phyloP scores from a whole-genome alignment of 805 yeast species.

The Candida saitoana region DNA sequence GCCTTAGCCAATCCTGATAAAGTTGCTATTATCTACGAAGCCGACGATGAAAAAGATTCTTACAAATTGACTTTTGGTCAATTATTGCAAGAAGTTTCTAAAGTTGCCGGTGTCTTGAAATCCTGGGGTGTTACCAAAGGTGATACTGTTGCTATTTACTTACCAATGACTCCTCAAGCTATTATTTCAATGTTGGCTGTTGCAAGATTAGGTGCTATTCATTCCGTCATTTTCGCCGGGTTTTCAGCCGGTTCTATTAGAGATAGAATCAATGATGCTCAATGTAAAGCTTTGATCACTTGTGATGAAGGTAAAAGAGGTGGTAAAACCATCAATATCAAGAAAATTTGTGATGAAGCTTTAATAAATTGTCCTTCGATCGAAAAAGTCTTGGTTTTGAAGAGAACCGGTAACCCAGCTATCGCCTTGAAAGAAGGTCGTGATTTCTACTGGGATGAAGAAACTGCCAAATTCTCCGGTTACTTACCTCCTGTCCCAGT shows the following conservation, averaged over 20 bases:
- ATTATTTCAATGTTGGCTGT: conserved; percentile 72
- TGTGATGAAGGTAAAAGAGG: conserved; percentile 83
- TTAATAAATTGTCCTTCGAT: conserved; percentile 63
- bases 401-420: conserved; percentile 63
- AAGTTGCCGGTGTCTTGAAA: conserved; percentile 65
- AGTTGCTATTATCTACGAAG: conserved; percentile 74
- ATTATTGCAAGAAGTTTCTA: conserved; percentile 64
- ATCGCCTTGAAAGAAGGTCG: conserved; percentile 50
- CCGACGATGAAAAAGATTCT: conserved; percentile 70
- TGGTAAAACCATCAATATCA: conserved; percentile 75
- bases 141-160: conserved; percentile 79
- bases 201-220: conserved; percentile 77
- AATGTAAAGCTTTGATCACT: conserved; percentile 69
- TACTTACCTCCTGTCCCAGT: conserved; percentile 74
- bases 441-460: conserved; percentile 78
- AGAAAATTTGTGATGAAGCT: conserved; percentile 81
- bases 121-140: conserved; percentile 71
- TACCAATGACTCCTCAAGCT: conserved; percentile 86
- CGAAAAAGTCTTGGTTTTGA: conserved; percentile 64
- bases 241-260: conserved; percentile 68
- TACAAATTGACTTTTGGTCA: conserved; percentile 64
- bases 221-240: conserved; percentile 84
- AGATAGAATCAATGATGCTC: conserved; percentile 70
- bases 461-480: conserved; percentile 58
- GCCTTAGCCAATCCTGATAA: conserved; percentile 69